phyloP scores from a whole-genome alignment of 2,329 filamentous ascomycete genomes.

The Penicillium sp. region DNA sequence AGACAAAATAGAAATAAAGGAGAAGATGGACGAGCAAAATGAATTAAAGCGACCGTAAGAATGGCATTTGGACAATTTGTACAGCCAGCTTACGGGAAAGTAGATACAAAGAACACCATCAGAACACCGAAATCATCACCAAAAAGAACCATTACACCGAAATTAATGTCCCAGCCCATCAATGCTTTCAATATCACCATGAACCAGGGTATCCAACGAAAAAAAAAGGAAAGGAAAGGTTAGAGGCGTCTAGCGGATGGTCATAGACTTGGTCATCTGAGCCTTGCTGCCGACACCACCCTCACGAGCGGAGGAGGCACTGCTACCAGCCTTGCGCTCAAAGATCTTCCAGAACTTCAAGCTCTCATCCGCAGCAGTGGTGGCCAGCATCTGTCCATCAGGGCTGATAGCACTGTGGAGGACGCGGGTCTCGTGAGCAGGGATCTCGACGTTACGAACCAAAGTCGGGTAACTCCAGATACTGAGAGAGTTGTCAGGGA shows the following conservation, averaged over 20 bases:
- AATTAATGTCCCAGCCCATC: slow-evolving; percentile 23
- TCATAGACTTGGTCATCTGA: slow-evolving; percentile 92
- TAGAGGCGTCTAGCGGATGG: slow-evolving; percentile 65
- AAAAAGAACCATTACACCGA: slow-evolving; percentile 16
- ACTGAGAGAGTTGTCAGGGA: slow-evolving; percentile 98
- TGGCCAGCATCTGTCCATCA: slow-evolving; percentile 96
- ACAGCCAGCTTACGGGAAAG: slow-evolving; percentile 17
- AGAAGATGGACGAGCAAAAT: background rate
- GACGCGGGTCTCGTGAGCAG: slow-evolving; percentile 93
- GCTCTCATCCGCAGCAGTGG: slow-evolving; percentile 91
- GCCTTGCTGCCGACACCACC: slow-evolving; percentile 74
- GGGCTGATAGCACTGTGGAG: slow-evolving; percentile 96
- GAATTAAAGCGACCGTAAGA: slow-evolving; percentile 3
- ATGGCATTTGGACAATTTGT: slow-evolving; percentile 23
- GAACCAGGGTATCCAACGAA: slow-evolving; percentile 22
- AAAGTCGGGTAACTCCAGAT: slow-evolving; percentile 99
- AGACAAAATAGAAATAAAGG: background rate
- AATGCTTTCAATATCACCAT: slow-evolving; percentile 19
- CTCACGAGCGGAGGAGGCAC: slow-evolving; percentile 61
- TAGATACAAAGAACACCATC: slow-evolving; percentile 21
- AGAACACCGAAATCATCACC: slow-evolving; percentile 1
- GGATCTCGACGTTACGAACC: slow-evolving; percentile 96
- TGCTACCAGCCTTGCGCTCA: slow-evolving; percentile 87
- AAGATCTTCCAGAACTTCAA: slow-evolving; percentile 99
- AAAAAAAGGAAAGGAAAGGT: slow-evolving; percentile 1